Evolutionary conservation across 176 grass and related monocot species (phyloP).

Genomic region (Rhynchospora pubera): DNA sequence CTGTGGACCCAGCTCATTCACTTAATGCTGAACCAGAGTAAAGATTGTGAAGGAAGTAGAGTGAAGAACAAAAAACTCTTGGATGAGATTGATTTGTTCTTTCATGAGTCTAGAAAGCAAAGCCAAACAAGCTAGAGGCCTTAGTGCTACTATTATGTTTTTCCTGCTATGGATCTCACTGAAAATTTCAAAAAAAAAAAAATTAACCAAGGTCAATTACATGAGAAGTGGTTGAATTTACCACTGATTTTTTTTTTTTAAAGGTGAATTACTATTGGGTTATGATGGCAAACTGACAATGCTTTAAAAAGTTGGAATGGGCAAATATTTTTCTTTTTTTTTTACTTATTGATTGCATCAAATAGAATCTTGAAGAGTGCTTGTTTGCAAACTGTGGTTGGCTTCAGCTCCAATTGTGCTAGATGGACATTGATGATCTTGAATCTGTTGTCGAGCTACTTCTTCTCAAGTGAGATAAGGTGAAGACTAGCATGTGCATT

Average conservation of each 20-base stretch:
- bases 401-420: neutral
- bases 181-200: neutral
- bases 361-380: neutral
- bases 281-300: neutral
- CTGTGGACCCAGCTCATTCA: conserved; percentile 38
- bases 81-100: conserved; percentile 68
- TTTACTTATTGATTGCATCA: neutral
- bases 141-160: neutral
- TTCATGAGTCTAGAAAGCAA: conserved; percentile 44
- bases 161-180: neutral
- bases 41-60: conserved; percentile 2
- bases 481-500: neutral
- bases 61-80: conserved; percentile 47
- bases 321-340: no score
- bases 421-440: neutral
- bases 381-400: neutral
- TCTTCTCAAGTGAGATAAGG: neutral
- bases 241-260: no score
- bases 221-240: no score
- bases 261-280: neutral
- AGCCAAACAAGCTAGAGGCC: neutral
- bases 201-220: no score
- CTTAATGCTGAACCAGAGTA: conserved; percentile 34
- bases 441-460: neutral
- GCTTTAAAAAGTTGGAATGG: neutral